These are phyloP conservation scores for Tuber microsphaerosporum DNA, from an alignment of 495 filamentous ascomycete genomes.

Conservation along the genomic window DNA sequence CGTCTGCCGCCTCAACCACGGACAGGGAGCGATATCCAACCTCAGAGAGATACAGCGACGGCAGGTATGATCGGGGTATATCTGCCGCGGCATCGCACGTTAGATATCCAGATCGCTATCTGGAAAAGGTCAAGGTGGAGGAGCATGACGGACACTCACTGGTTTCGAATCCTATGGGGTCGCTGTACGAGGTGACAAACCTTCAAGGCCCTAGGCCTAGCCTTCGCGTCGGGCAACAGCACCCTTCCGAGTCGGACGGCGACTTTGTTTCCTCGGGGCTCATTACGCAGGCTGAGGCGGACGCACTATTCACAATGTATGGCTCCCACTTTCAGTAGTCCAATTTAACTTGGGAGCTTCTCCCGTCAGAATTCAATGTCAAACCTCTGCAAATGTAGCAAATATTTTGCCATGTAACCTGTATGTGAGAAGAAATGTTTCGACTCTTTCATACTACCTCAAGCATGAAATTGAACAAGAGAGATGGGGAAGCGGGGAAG, in stretches of 20 bases:
- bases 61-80: constrained; percentile 33
- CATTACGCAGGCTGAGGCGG: constrained; percentile 39
- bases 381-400: constrained; percentile 5
- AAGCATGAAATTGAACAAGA: background rate
- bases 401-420: constrained; percentile 4
- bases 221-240: constrained; percentile 41
- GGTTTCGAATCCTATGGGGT: constrained; percentile 54
- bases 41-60: constrained; percentile 1
- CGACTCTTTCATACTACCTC: constrained; percentile 4
- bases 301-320: constrained; percentile 43
- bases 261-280: constrained; percentile 43
- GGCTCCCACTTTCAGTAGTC: constrained; percentile 3
- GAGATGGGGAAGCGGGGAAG: background rate
- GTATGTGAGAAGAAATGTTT: constrained; percentile 7
- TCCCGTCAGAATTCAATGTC: constrained; percentile 3
- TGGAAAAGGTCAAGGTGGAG: constrained; percentile 50
- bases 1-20: constrained; percentile 30
- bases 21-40: constrained; percentile 22
- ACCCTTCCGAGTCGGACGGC: constrained; percentile 48
- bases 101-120: background rate
- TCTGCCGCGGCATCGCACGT: constrained; percentile 36
- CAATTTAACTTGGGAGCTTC: constrained; percentile 7
- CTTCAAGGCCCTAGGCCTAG: constrained; percentile 51
- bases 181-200: constrained; percentile 56
- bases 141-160: constrained; percentile 49